Evolutionary conservation across 2,329 filamentous ascomycete genomes (phyloP), one percentile per base, ranked within the genome.

Genomic region (Neofusicoccum cordaticola): DNA sequence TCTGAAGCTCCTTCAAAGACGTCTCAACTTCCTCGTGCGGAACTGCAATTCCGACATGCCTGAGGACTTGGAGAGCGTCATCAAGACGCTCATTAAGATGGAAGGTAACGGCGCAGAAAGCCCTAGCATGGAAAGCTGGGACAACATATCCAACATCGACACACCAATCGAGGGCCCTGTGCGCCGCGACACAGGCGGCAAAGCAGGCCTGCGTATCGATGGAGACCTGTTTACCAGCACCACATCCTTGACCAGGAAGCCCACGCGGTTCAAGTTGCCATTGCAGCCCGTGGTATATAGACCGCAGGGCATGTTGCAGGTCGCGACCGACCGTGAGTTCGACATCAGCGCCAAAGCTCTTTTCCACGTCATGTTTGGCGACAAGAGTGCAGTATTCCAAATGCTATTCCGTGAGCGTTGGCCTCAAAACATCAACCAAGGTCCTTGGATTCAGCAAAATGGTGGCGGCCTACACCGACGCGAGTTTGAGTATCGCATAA

Each of bases 301-400:
- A 65, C 95, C 95, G 1, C 86, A 90, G 67, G 91, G 89, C 62
- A 93, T 96, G 86, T 86, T 89, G 61, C 84, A 86, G 68, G 85
- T 90, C 69, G 89, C 89, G 7, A 86, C 91, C 0, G 91, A 96
- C 75, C 87, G 91, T 67, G 86, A 92, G 68, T 97, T 96, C 75
- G 90, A 96, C 69, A 89, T 98, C 66, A 96, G 92, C 67, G 90
- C 95, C 52, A 98, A 99, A 77, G 92, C 92, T 0, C 88, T 97
- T 65, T 99, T 98, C 76, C 94, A 98, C 73, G 91, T 98, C 15
- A 85, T 99, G 60, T 99, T 98, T 77, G 95, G 95, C 42, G 95
- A 99, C 77, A 96, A 94, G 79, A 96, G 92, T 74, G 92, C 93
- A 39, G 89, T 98, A 44, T 99, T 97, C 79, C 92, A 95, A 71